Conservation (phyloP, 768 basidiomycete genomes). For the Fomitopsis pulvina region DNA sequence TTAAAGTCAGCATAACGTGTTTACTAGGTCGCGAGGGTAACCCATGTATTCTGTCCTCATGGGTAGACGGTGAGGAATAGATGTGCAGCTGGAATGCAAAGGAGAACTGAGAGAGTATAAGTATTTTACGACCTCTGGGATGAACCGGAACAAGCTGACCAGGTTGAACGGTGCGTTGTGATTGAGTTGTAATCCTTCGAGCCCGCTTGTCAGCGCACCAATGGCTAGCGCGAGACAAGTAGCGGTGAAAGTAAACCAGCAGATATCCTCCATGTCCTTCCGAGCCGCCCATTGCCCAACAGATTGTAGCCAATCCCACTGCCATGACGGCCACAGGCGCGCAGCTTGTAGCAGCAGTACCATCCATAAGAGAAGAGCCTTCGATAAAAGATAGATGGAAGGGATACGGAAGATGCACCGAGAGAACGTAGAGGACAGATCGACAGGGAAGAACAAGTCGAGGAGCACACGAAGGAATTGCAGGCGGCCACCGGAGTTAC, state of each 20-base stretch:
- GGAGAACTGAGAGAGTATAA: conserved; percentile 43
- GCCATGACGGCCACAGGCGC: conserved; percentile 30
- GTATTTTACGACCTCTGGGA: background rate
- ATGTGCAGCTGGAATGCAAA: conserved; percentile 74
- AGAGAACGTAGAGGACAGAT: conserved; percentile 53
- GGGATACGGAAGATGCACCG: conserved; percentile 57
- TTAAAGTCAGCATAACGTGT: conserved; percentile 65
- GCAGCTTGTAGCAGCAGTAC: conserved; percentile 54
- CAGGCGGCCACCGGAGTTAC: conserved; percentile 1
- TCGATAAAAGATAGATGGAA: conserved; percentile 53
- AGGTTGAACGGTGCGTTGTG: conserved; percentile 65
- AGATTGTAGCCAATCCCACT: conserved; percentile 24
- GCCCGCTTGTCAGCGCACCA: conserved; percentile 58
- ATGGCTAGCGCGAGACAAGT: conserved; percentile 60
- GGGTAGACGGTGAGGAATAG: conserved; percentile 61
- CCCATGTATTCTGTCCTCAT: conserved; percentile 34
- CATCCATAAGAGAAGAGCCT: conserved; percentile 50
- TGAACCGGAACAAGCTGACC: conserved; percentile 38
- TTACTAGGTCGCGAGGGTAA: conserved; percentile 61
- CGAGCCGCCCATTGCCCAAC: conserved; percentile 40
- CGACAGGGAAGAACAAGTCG: conserved; percentile 49
- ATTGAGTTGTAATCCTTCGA: conserved; percentile 50
- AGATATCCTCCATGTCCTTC: conserved; percentile 54
- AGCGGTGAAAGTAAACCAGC: conserved; percentile 69
- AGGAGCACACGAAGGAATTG: background rate